Percentiles rank a stretch among this genome's conserved stretches.
Evolutionary conservation across 768 basidiomycete species (phyloP).

Genomic region (Amylocystis lapponica): DNA sequence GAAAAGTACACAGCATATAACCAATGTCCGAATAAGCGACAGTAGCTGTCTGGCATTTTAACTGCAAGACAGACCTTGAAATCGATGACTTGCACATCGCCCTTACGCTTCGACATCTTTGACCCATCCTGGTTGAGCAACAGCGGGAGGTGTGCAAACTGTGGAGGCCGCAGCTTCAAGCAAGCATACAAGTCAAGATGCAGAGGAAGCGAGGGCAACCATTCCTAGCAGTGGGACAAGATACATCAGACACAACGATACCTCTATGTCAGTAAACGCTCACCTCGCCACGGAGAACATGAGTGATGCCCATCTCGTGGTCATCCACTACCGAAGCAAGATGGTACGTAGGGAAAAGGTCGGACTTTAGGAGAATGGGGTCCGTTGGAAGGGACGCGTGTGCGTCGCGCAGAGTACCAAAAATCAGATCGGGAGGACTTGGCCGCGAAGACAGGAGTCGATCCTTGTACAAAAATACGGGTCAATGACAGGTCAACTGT

Average conservation of each 20-base stretch:
- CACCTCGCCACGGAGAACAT: slow-evolving; percentile 92
- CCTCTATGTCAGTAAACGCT: slow-evolving; percentile 10
- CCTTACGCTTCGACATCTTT: slow-evolving; percentile 93
- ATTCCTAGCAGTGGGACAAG: slow-evolving; percentile 62
- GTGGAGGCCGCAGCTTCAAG: slow-evolving; percentile 63
- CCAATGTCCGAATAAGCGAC: background rate
- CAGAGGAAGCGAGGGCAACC: slow-evolving; percentile 88
- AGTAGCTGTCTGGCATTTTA: too few species aligned
- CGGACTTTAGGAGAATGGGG: slow-evolving; percentile 87
- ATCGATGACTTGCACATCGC: slow-evolving; percentile 80
- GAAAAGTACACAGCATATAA: too few species aligned
- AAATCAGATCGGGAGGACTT: slow-evolving; percentile 63
- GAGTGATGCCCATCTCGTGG: slow-evolving; percentile 92
- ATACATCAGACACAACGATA: background rate
- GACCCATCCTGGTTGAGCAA: slow-evolving; percentile 85
- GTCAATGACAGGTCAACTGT: background rate
- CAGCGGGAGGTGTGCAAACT: slow-evolving; percentile 89
- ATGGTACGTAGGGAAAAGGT: slow-evolving; percentile 93
- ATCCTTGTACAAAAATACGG: slow-evolving; percentile 46
- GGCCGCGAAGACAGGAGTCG: slow-evolving; percentile 46
- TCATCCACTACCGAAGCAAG: slow-evolving; percentile 95
- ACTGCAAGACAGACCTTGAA: slow-evolving; percentile 58
- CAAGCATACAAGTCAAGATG: slow-evolving; percentile 87
- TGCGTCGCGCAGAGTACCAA: slow-evolving; percentile 67
- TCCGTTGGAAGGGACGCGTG: slow-evolving; percentile 81